Conservation (phyloP, 768 basidiomycete genomes). For the Tulasnella sp. region DNA sequence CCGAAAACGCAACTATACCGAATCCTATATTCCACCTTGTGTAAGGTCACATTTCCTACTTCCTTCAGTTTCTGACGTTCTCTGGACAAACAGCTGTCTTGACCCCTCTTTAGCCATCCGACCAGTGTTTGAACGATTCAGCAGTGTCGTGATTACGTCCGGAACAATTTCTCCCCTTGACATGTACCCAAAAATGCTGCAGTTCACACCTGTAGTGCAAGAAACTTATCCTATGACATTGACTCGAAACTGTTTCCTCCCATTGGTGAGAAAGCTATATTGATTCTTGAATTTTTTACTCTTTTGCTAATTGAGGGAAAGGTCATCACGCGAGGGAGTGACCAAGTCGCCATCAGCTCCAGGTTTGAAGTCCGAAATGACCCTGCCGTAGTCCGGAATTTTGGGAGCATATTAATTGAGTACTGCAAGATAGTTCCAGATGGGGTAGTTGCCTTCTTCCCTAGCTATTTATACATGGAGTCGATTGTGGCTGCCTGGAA, state of each 20-base stretch:
- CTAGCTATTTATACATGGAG: constrained; percentile 99
- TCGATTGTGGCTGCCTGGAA: constrained; percentile 99
- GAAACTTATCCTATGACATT: constrained; percentile 98
- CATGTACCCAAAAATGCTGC: constrained; percentile 99
- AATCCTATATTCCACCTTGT: constrained; percentile 98
- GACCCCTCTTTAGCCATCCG: constrained; percentile 96
- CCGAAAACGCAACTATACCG: constrained; percentile 94
- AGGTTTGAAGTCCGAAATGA: constrained; percentile 98
- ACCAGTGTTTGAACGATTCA: constrained; percentile 96
- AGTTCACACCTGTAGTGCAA: constrained; percentile 92
- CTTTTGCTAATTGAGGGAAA: constrained; percentile 22
- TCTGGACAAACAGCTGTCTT: constrained; percentile 52
- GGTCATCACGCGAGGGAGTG: constrained; percentile 96
- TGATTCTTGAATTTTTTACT: not conserved
- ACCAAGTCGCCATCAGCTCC: constrained; percentile 97
- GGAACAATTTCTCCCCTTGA: constrained; percentile 97
- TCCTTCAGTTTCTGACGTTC: not conserved
- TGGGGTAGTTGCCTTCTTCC: constrained; percentile 98
- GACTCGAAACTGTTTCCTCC: constrained; percentile 89
- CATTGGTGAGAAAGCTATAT: constrained; percentile 55
- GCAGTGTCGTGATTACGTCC: constrained; percentile 95
- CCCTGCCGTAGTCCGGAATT: constrained; percentile 96
- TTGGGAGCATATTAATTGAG: constrained; percentile 94
- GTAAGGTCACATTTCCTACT: constrained; percentile 32
- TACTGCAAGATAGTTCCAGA: constrained; percentile 98